phyloP scores from a whole-genome alignment of 768 basidiomycete genomes.

The Phanerochaete sordida region DNA sequence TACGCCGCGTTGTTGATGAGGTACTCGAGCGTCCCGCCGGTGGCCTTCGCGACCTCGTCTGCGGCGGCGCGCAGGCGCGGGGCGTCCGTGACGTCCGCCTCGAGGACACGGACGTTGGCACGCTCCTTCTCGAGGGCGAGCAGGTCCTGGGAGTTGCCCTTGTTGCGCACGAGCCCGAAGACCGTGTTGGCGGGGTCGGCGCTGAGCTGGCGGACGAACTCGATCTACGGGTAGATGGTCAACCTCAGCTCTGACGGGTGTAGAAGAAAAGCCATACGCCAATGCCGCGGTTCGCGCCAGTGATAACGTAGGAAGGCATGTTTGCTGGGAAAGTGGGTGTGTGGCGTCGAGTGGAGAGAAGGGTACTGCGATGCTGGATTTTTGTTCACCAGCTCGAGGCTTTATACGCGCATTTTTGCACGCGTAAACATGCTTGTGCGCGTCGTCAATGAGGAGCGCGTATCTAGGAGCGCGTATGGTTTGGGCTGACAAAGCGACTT shows the following conservation, averaged over 20 bases:
- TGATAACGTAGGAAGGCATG: conserved; percentile 23
- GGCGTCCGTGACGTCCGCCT: conserved; percentile 34
- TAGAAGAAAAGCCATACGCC: conserved; percentile 14
- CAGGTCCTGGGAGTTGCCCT: conserved; percentile 8
- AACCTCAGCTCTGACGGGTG: background rate
- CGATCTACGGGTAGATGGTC: conserved; percentile 10
- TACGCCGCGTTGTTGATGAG: conserved; percentile 36
- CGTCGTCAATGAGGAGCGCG: background rate
- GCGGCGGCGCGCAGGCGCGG: conserved; percentile 28
- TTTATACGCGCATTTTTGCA: background rate
- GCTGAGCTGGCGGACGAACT: conserved; percentile 24
- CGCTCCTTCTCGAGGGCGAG: conserved; percentile 7
- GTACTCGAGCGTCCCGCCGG: conserved; percentile 33
- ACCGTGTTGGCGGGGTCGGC: conserved; percentile 16
- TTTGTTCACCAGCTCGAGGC: background rate
- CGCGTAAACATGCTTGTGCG: background rate
- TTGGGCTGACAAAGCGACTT: background rate
- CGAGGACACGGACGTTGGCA: conserved; percentile 31
- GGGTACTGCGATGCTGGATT: background rate
- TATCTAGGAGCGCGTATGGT: background rate
- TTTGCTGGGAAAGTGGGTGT: background rate
- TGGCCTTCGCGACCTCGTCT: conserved; percentile 21
- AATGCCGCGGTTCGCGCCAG: conserved; percentile 24
- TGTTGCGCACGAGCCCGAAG: conserved; percentile 22
- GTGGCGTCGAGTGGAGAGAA: background rate